Base-by-base conservation (phyloP, 129 eudicot species). In the Heracleum sosnowskyi region DNA sequence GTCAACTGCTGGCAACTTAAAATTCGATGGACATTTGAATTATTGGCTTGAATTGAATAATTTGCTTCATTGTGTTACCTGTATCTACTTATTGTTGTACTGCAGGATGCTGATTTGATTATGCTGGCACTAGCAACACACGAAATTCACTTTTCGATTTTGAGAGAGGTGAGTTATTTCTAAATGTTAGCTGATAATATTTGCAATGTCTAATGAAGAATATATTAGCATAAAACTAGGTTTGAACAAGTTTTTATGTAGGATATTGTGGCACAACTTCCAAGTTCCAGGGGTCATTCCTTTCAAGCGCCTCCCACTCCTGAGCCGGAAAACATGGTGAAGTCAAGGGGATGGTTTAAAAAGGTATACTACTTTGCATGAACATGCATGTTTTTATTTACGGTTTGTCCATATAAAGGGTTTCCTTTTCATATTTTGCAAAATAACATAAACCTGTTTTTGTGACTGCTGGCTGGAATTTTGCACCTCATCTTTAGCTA, bases 161-260 rank as follows among this genome's bases (percentile, higher is more conserved):
- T 91, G 18, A 85, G 97, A 77, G 94, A 87, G 92, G 93, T 86
- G 26, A 69, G 31, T 78, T 69, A 7, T 20, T 11, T 72, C 15
- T 13, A 5, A 6, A 28, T 12, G 60, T 0, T 42, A 11, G 12
- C 5, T 49, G 26, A 53, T 53, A n/a, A n/a, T n/a, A n/a, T n/a
- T n/a, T n/a, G n/a, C n/a, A n/a, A n/a, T n/a, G n/a, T n/a, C n/a
- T n/a, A n/a, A n/a, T n/a, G n/a, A n/a, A n/a, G n/a, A n/a, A n/a
- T n/a, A n/a, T n/a, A n/a, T n/a, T n/a, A n/a, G n/a, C n/a, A n/a
- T n/a, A n/a, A n/a, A n/a, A n/a, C n/a, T n/a, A n/a, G n/a, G n/a
- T n/a, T n/a, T n/a, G n/a, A n/a, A n/a, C n/a, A n/a, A n/a, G n/a
- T n/a, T 39, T 49, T 60, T 60, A 3, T n/a, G 0, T 60, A 89